Evolutionary conservation across 177 flowering plant species (phyloP).

Genomic region (Vitis hybrid): DNA sequence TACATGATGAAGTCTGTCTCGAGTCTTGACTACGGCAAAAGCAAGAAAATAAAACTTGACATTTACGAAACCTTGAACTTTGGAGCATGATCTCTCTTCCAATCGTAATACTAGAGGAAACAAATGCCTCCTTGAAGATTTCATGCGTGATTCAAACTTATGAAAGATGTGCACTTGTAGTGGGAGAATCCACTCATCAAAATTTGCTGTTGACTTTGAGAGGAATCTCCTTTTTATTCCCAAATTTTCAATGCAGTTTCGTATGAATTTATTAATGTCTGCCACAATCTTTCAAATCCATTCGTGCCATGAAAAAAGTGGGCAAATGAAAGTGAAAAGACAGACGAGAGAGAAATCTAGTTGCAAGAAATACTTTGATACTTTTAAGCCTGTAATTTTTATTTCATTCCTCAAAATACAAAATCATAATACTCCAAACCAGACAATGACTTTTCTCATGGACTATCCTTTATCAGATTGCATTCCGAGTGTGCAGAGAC

Average conservation of each 20-base stretch:
- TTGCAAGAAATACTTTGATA: background rate
- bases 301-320: constrained; percentile 18
- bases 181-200: constrained; percentile 13
- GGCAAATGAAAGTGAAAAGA: constrained; percentile 13
- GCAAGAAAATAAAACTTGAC: background rate
- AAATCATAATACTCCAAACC: background rate
- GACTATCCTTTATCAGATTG: background rate
- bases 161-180: background rate
- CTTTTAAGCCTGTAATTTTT: background rate
- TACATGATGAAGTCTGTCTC: too few species aligned
- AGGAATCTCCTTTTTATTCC: constrained; percentile 10
- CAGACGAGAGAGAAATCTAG: background rate
- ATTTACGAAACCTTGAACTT: background rate
- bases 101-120: background rate
- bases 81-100: background rate
- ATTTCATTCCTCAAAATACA: background rate
- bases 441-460: background rate
- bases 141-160: background rate
- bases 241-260: constrained; percentile 6
- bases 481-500: background rate
- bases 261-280: constrained; percentile 23
- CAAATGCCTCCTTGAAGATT: background rate
- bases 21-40: too few species aligned
- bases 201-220: constrained; percentile 6
- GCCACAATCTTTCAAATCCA: constrained; percentile 32